Evolutionary conservation across 805 yeast species (phyloP).

Genomic region (Saccharomycopsis vini): DNA sequence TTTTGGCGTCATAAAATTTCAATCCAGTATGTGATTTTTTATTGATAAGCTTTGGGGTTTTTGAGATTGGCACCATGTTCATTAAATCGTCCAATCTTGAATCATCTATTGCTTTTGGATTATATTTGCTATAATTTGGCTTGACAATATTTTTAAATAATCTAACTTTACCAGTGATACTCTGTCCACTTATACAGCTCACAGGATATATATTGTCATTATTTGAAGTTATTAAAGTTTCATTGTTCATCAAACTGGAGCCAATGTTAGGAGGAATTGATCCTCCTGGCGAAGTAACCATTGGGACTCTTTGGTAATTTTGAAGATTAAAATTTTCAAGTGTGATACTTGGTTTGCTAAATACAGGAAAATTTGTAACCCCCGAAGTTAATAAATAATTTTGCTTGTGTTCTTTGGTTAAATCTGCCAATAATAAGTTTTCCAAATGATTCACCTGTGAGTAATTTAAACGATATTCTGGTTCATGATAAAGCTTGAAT

Average conservation of each 20-base stretch:
- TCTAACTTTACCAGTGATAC: constrained; percentile 16
- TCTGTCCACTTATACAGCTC: constrained; percentile 13
- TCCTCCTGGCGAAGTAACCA: constrained; percentile 19
- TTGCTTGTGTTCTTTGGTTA: constrained; percentile 13
- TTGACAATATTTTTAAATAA: constrained; percentile 11
- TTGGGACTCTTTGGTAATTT: neutral
- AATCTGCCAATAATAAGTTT: constrained; percentile 10
- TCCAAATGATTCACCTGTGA: constrained; percentile 8
- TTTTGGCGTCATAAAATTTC: constrained; percentile 5
- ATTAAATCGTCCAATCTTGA: constrained; percentile 14
- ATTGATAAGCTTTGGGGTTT: neutral
- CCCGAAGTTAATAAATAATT: constrained; percentile 19
- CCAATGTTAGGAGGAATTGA: constrained; percentile 14
- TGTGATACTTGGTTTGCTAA: constrained; percentile 10
- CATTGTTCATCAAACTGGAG: constrained; percentile 15
- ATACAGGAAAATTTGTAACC: constrained; percentile 8
- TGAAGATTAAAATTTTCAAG: neutral
- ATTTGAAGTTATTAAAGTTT: constrained; percentile 11
- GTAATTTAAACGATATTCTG: constrained; percentile 13
- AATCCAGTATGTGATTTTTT: constrained; percentile 12
- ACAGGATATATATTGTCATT: constrained; percentile 18
- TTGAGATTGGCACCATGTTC: constrained; percentile 6
- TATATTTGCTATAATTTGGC: constrained; percentile 10
- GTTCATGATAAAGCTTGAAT: constrained; percentile 2
- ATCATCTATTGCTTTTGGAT: constrained; percentile 3